Base-by-base conservation (phyloP, 2,329 filamentous ascomycete species). In the Trichoderma asperellum region DNA sequence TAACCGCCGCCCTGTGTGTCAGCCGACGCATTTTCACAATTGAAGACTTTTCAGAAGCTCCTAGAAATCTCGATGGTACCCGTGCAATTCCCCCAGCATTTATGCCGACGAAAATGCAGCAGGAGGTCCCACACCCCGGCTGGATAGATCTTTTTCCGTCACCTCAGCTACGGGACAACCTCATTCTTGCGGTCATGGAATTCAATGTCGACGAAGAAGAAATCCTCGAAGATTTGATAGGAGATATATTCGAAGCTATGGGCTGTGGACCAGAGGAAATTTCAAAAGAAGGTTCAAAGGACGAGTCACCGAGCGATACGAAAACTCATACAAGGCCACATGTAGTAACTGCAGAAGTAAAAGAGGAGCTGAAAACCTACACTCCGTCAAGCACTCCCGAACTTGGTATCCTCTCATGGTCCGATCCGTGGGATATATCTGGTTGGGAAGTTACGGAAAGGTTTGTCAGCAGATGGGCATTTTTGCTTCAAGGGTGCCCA, bases 131-230 rank as follows among this genome's bases (percentile, higher is more conserved):
- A 11, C 72, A 73, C 24, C 63, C 62, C 16, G 71, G 69, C 4
- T 73, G 72, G 72, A 52, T 73, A 2, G 72, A 73, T 35, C 68
- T 73, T 5, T 71, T 73, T 7, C 72, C 72, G 10, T 73, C 64
- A 24, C 68, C 72, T 21, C 68, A 69, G 21, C 14, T 73, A 29
- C 72, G 72, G 21, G 72, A 73, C 49, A 73, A 73, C 27, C 43
- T 73, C 11, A 73, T 73, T 2, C 27, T 73, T 18, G 71, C 70
- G 24, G 43, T 73, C 7, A 56, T 69, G 12, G 24, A 67, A 35
- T 67, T 56, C 24, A 21, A 52, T 5, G 47, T 73, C 6, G 56
- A 73, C 16, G 72, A 72, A 32, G 72, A 73, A 18, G 71, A 49
- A 0, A 70, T 73, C 16, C 49, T 73, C 29, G 21, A 63, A 10